Evolutionary conservation across 176 grass and related monocot species (phyloP).

Genomic region (Paspalum notatum): DNA sequence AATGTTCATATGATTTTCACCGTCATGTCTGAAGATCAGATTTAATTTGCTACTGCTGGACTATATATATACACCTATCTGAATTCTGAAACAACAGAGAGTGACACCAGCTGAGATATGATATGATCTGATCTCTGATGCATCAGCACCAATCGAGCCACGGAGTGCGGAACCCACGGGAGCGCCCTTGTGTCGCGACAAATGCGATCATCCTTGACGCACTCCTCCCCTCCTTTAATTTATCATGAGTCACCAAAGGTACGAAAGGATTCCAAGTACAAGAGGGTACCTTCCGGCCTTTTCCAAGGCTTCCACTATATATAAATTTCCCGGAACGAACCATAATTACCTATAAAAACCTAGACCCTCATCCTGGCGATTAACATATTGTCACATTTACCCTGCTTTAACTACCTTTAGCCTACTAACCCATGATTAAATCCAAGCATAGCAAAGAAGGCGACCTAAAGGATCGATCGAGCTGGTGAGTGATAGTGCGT

Average conservation of each 20-base stretch:
- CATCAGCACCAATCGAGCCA: conserved; percentile 1
- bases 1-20: too few relatives aligned
- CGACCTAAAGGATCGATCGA: conserved; percentile 7
- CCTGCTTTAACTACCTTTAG: conserved; percentile 42
- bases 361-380: conserved; percentile 36
- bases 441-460: conserved; percentile 7
- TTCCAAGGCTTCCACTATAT: not conserved
- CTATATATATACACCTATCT: not conserved
- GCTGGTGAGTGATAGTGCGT: not conserved
- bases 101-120: not conserved
- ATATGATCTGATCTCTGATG: not conserved
- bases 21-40: too few relatives aligned
- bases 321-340: not conserved
- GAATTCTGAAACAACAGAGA: not conserved
- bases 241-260: not conserved
- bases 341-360: conserved; percentile 10
- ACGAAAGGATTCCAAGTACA: conserved; percentile 44
- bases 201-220: not conserved
- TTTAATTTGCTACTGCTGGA: too few relatives aligned
- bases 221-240: not conserved
- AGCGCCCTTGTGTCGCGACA: conserved; percentile 8
- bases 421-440: conserved; percentile 35
- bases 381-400: conserved; percentile 27
- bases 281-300: conserved; percentile 30
- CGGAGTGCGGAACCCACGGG: not conserved